Base-by-base conservation (phyloP, 2,329 filamentous ascomycete species). In the Corinectria fuckeliana region DNA sequence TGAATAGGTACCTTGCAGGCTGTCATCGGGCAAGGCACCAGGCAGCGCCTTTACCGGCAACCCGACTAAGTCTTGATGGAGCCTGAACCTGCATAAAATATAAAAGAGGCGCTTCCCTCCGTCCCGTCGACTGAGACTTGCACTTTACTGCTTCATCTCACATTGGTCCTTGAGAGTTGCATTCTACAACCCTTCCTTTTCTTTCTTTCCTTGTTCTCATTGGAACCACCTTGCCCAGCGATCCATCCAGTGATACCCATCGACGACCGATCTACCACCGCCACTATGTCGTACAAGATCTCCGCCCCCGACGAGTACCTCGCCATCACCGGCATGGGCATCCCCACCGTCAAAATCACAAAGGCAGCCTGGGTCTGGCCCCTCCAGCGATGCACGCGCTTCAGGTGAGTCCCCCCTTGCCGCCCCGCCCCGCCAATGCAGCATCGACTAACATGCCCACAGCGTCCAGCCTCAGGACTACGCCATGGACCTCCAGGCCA, bases 231-330 rank as follows among this genome's bases (percentile, higher is more conserved):
- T 28, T n/a, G n/a, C n/a, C n/a, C n/a, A n/a, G n/a, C n/a, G n/a
- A n/a, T n/a, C n/a, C n/a, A n/a, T n/a, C n/a, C n/a, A n/a, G n/a
- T n/a, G n/a, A n/a, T n/a, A n/a, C 28, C 61, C 42, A 49, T 25
- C 39, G 16, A 34, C 21, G 49, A 48, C 5, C 30, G 18, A 18
- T 42, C 42, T 34, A 57, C 21, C 52, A 61, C 47, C 44, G 28
- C 53, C 57, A 64, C 53, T 30, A 85, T 85, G 81, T 84, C 84
- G 67, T 91, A 89, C 78, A 85, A 82, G 74, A 84, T 92, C 64
- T 89, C 91, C 18, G 85, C 86, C 56, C 88, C 91, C 25, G 91
- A 93, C 78, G 86, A 92, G 78, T 96, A 95, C 82, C 90, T 96
- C 77, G 91, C 92, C 81, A 86, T 95, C 69, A 95, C 91, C 69